Evolutionary conservation across 352 stramenopile genomes (phyloP).

Genomic region (Globisporangium splendens): DNA sequence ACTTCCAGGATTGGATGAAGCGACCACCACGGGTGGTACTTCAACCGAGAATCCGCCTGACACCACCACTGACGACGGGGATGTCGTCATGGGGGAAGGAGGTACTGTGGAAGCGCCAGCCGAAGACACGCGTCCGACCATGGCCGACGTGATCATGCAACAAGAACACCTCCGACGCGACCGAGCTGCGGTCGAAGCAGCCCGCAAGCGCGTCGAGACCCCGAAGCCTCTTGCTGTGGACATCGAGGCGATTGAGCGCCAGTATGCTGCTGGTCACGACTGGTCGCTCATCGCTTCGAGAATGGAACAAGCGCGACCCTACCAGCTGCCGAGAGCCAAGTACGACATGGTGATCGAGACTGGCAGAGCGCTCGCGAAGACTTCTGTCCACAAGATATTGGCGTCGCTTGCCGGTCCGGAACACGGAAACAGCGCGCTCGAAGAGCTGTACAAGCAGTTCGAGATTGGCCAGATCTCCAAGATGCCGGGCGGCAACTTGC

Average conservation of each 20-base stretch:
- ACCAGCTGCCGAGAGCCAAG: too few relatives aligned
- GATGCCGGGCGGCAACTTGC: too few relatives aligned
- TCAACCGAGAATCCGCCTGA: too few relatives aligned
- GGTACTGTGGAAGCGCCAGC: too few relatives aligned
- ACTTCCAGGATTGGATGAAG: too few relatives aligned
- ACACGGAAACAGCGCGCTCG: constrained; percentile 5
- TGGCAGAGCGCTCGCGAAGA: constrained; percentile 5
- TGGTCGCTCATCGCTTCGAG: constrained; percentile 1
- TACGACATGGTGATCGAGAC: background rate
- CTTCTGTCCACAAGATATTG: constrained; percentile 4
- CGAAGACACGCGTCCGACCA: too few relatives aligned
- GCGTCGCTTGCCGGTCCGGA: background rate
- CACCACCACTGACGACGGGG: too few relatives aligned
- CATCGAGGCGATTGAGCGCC: constrained; percentile 10
- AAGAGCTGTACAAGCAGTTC: background rate
- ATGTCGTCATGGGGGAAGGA: too few relatives aligned
- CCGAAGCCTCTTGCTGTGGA: background rate
- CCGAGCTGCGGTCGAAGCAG: background rate
- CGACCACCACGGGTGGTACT: too few relatives aligned
- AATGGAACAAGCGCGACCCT: background rate
- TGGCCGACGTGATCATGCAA: too few relatives aligned
- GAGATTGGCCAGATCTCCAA: background rate
- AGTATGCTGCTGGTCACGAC: constrained; percentile 2
- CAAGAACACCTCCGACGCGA: background rate
- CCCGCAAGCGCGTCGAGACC: background rate